Evolutionary conservation across 192 early-diverging fungal genomes (phyloP).

Genomic region (Coemansia sp.): DNA sequence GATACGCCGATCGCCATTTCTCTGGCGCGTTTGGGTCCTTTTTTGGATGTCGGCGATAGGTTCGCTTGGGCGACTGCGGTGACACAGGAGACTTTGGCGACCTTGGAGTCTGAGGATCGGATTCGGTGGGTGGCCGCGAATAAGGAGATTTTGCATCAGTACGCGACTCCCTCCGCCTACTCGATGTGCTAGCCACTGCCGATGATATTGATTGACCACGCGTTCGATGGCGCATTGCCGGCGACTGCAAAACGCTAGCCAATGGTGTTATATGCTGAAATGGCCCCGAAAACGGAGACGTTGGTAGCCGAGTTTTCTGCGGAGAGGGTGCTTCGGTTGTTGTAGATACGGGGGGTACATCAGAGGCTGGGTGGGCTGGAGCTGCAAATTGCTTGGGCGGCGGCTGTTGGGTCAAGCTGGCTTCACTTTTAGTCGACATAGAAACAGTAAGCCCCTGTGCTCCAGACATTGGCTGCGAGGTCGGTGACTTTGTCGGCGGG

Average conservation of each 20-base stretch:
- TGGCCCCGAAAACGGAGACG: slow-evolving; percentile 12
- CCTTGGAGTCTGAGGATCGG: slow-evolving; percentile 10
- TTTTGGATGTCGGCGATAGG: slow-evolving; percentile 49
- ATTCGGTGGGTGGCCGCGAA: slow-evolving; percentile 11
- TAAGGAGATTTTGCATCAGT: slow-evolving; percentile 32
- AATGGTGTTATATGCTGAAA: slow-evolving; percentile 15
- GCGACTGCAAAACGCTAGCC: slow-evolving; percentile 1
- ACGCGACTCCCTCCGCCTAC: slow-evolving; percentile 28
- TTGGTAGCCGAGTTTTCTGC: slow-evolving; percentile 5
- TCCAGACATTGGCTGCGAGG: neutral
- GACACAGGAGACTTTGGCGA: slow-evolving; percentile 5
- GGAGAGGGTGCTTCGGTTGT: slow-evolving; percentile 30
- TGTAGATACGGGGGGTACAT: slow-evolving; percentile 8
- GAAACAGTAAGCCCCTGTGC: neutral
- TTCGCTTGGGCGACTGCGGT: slow-evolving; percentile 35
- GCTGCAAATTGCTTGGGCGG: neutral
- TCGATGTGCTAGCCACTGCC: slow-evolving; percentile 7
- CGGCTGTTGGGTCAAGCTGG: neutral
- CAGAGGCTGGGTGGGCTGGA: neutral
- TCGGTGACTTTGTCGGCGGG: slow-evolving; percentile 4
- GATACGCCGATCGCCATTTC: slow-evolving; percentile 54
- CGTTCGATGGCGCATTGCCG: slow-evolving; percentile 17
- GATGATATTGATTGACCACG: slow-evolving; percentile 47
- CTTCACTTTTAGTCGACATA: neutral
- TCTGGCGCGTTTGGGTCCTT: slow-evolving; percentile 50